phyloP scores from a whole-genome alignment of 2,329 filamentous ascomycete species.

The Chalara sp. region DNA sequence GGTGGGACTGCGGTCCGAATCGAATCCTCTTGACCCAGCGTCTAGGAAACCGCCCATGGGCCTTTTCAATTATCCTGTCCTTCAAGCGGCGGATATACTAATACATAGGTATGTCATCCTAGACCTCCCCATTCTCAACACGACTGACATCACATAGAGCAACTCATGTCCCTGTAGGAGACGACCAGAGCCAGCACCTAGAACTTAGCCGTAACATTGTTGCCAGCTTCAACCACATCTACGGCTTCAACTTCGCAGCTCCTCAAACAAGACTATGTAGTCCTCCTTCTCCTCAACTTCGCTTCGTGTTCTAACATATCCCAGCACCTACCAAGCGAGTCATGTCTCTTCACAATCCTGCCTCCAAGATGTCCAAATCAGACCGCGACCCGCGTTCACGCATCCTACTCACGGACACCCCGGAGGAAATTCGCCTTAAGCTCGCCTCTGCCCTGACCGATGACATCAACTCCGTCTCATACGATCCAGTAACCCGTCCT shows the following conservation, averaged over 20 bases:
- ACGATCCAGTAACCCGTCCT: conserved; percentile 62
- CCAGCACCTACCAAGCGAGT: conserved; percentile 63
- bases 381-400: conserved; percentile 63
- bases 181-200: conserved; percentile 89
- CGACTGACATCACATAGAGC: conserved; percentile 43
- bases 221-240: conserved; percentile 76
- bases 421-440: conserved; percentile 59
- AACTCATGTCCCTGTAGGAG: conserved; percentile 94
- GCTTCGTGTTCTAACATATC: conserved; percentile 1
- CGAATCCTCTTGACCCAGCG: conserved; percentile 49
- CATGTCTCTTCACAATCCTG: conserved; percentile 79
- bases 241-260: conserved; percentile 53
- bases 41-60: conserved; percentile 63
- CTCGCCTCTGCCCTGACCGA: conserved; percentile 74
- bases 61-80: conserved; percentile 90
- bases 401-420: conserved; percentile 73
- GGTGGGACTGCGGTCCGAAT: conserved; percentile 54
- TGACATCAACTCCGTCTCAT: conserved; percentile 57
- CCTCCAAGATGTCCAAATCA: conserved; percentile 92
- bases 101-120: conserved; percentile 57
- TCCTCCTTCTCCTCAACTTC: conserved; percentile 6
- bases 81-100: conserved; percentile 91
- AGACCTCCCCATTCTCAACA: not conserved
- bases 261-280: conserved; percentile 69
- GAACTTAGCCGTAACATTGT: conserved; percentile 87